Base-by-base conservation (phyloP, 768 basidiomycete genomes). In the Crepidotus variabilis region DNA sequence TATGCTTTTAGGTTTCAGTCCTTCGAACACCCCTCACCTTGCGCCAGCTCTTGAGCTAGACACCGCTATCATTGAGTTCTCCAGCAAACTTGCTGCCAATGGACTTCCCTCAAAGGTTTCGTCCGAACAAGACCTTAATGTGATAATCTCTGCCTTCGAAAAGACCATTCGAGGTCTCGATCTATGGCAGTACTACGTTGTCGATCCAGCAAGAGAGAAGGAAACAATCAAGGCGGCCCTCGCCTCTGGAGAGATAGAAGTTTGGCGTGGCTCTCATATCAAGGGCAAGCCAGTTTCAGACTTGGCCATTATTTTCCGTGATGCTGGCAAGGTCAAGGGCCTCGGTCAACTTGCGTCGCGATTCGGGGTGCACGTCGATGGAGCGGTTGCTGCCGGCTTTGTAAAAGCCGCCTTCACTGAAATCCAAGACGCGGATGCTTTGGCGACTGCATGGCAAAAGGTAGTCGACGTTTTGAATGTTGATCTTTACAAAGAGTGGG, bases 111-210 rank as follows among this genome's bases (percentile, higher is more conserved):
- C 85, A 1, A 66, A 56, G 22, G 73, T 99, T 60, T 76, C 72
- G 7, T 88, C 85, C 0, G 72, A 83, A 50, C 62, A 73, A 43
- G 96, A 99, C 66, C 70, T 99, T 54, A 78, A 86, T 52, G 65
- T 67, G 2, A 77, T 99, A 57, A 76, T 90, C 47, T 63, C 67
- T 18, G 87, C 86, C 21, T 84, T 98, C 60, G 67, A 79, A 43
- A 69, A 78, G 9, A 76, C 80, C 23, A 63, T 94, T 59, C 82
- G 87, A 57, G 75, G 72, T 2, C 83, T 88, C 51, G 78, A 91
- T 22, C 71, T 98, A 20, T 99, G 93, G 92, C 89, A 98, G 65
- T 99, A 87, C 75, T 99, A 98, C 68, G 89, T 95, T 18, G 77
- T 98, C 50, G 87, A 98, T 65, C 78, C 84, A 10, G 73, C 75